phyloP scores from a whole-genome alignment of 768 basidiomycete species.

The Trametes cingulata region DNA sequence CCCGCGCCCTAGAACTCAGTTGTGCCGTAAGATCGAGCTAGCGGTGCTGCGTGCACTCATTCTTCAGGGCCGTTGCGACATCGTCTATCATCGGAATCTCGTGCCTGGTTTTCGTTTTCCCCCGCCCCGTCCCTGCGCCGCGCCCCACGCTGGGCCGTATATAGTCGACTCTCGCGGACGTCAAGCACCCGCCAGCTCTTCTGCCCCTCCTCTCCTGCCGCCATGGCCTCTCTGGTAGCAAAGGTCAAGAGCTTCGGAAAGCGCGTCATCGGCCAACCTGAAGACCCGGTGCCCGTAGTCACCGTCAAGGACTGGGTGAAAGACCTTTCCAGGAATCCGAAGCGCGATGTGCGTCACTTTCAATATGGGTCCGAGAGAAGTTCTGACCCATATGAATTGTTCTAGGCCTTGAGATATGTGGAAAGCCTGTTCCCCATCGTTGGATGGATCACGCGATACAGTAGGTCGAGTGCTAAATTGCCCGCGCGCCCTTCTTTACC shows the following conservation, averaged over 20 bases:
- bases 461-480: conserved; percentile 40
- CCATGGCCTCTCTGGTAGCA: conserved; percentile 37
- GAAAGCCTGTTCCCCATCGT: conserved; percentile 80
- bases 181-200: not conserved
- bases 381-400: conserved; percentile 1
- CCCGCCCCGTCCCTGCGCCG: conserved; percentile 1
- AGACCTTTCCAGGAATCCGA: conserved; percentile 45
- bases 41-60: conserved; percentile 9
- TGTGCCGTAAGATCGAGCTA: conserved; percentile 6
- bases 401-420: conserved; percentile 64
- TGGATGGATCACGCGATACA: conserved; percentile 86
- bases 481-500: not conserved
- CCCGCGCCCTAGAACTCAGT: not conserved
- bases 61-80: conserved; percentile 16
- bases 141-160: conserved; percentile 2
- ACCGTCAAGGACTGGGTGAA: conserved; percentile 57
- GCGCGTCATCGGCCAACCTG: conserved; percentile 59
- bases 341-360: conserved; percentile 45
- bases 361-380: not conserved
- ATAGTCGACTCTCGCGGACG: conserved; percentile 2
- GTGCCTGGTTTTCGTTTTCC: conserved; percentile 17
- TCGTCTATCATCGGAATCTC: conserved; percentile 5
- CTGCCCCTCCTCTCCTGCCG: conserved; percentile 5
- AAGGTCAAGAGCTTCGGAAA: conserved; percentile 53
- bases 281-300: conserved; percentile 58